These are phyloP conservation scores for Malania oleifera DNA, from an alignment of 164 flowering plant species.

Conservation along the genomic window DNA sequence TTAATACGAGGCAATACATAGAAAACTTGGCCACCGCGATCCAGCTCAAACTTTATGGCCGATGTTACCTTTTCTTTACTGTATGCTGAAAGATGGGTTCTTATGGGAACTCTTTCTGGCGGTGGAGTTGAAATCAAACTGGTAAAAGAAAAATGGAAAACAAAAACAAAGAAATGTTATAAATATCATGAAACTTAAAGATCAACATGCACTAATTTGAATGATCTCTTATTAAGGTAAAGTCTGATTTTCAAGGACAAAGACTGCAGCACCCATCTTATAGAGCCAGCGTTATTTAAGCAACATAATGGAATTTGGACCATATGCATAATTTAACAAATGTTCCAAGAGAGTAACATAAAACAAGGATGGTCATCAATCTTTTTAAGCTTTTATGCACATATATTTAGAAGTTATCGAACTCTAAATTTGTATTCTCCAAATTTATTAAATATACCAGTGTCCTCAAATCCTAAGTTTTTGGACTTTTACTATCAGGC, in stretches of 20 bases:
- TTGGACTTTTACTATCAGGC: too few relatives aligned
- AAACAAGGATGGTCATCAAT: neutral
- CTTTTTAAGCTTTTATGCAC: neutral
- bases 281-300: neutral
- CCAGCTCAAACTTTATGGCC: conserved; percentile 80
- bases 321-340: neutral
- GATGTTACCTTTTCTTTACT: conserved; percentile 58
- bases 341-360: neutral
- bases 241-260: neutral
- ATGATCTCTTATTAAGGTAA: neutral
- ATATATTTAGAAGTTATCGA: neutral
- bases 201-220: neutral
- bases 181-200: neutral
- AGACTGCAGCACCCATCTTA: neutral
- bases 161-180: neutral
- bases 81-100: conserved; percentile 76
- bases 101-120: conserved; percentile 97
- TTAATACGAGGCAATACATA: conserved; percentile 95
- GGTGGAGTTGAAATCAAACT: conserved; percentile 97
- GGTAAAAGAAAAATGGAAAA: conserved; percentile 21
- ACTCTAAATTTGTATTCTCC: neutral
- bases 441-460: neutral
- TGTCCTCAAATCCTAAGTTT: too few relatives aligned
- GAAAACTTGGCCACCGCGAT: conserved; percentile 93
- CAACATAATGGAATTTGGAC: neutral